phyloP scores from a whole-genome alignment of 106 monocot species.

The Phalaenopsis aphrodite region DNA sequence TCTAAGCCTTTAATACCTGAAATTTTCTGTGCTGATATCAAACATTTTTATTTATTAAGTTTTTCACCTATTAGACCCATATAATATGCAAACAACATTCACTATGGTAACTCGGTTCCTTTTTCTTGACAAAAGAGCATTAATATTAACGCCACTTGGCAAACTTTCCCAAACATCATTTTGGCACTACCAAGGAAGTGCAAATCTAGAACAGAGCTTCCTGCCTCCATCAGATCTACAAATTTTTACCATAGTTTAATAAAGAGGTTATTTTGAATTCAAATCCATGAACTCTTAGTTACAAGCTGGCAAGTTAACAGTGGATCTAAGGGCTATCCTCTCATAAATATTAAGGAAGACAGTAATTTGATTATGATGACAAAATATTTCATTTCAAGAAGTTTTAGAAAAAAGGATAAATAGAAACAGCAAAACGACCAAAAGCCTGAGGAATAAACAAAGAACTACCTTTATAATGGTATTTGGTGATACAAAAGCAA shows the following conservation, averaged over 20 bases:
- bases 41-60: no score
- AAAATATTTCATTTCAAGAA: not conserved
- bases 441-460: not conserved
- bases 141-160: no score
- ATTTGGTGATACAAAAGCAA: conserved; percentile 46
- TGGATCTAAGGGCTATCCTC: not conserved
- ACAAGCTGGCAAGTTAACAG: not conserved
- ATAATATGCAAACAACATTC: no score
- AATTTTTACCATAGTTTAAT: not conserved
- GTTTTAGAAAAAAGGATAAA: not conserved
- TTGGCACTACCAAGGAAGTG: no score
- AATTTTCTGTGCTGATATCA: no score
- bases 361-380: not conserved
- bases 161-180: no score
- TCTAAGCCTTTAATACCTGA: no score
- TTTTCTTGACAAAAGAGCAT: no score
- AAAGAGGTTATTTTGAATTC: not conserved
- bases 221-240: not conserved
- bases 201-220: no score
- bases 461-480: conserved; percentile 52
- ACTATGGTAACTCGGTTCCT: no score
- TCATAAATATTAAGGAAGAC: not conserved
- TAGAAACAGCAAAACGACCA: not conserved
- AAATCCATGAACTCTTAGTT: not conserved
- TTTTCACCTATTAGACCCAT: no score